A percentile compares a stretch with the other conserved stretches of the same genome.
Conservation (phyloP, 2,329 filamentous ascomycete genomes). For the Lasiodiplodia theobromae region DNA sequence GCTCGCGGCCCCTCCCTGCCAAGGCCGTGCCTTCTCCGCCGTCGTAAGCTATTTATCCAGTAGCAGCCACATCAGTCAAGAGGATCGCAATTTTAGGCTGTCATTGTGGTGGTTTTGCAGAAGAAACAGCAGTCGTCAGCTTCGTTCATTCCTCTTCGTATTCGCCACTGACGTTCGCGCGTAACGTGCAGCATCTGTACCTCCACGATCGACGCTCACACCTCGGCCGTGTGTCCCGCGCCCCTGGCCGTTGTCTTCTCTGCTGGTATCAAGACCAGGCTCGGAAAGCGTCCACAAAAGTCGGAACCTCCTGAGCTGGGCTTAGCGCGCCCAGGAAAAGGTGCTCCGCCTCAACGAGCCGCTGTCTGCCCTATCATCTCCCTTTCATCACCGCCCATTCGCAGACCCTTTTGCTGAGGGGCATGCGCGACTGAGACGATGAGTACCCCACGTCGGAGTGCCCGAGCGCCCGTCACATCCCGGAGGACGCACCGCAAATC, state of each 20-base stretch:
- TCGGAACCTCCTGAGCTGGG: neutral
- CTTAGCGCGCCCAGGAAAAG: neutral
- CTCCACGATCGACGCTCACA: neutral
- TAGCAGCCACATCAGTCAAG: neutral
- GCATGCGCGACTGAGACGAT: neutral
- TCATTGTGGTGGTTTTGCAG: neutral
- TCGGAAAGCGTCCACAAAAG: neutral
- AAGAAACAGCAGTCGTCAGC: neutral
- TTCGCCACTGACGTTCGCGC: neutral
- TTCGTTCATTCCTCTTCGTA: neutral
- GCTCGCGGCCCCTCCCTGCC: neutral
- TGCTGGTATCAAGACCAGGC: neutral
- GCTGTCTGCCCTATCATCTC: neutral
- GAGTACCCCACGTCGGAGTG: neutral
- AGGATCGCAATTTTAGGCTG: neutral
- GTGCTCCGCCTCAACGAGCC: neutral
- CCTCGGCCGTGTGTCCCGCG: too few relatives aligned
- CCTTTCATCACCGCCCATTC: neutral
- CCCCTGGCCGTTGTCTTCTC: neutral
- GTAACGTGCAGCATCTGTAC: neutral
- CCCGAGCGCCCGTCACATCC: neutral
- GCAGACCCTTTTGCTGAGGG: too few relatives aligned
- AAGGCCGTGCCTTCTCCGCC: neutral
- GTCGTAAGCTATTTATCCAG: neutral
- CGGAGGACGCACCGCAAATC: conserved; percentile 21